These are phyloP conservation scores for Prunus salicina DNA, from an alignment of 306 rosid species.

Conservation along the genomic window DNA sequence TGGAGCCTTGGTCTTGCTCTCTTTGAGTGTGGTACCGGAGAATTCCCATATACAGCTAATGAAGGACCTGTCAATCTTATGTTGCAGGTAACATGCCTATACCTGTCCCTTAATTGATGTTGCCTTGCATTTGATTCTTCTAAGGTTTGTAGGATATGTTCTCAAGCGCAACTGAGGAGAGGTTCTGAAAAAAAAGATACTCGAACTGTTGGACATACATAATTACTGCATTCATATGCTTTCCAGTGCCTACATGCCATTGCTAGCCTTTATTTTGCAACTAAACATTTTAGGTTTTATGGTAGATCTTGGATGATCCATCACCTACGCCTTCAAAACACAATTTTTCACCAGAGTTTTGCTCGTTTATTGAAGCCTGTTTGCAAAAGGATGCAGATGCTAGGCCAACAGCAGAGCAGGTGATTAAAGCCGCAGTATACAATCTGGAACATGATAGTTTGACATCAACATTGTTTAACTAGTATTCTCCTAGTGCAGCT, in stretches of 20 bases:
- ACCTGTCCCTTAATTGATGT: slow-evolving; percentile 12
- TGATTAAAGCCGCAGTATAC: slow-evolving; percentile 23
- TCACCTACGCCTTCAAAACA: slow-evolving; percentile 85
- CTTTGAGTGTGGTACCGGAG: slow-evolving; percentile 96
- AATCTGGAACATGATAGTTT: slow-evolving; percentile 8
- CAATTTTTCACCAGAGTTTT: slow-evolving; percentile 83
- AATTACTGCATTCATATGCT: slow-evolving; percentile 5
- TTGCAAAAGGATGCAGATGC: slow-evolving; percentile 80
- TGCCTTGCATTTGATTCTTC: background rate
- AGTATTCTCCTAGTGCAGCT: slow-evolving; percentile 55
- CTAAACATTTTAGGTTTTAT: slow-evolving; percentile 23
- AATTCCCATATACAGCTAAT: slow-evolving; percentile 86
- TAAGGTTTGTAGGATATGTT: background rate
- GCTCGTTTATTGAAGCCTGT: slow-evolving; percentile 89
- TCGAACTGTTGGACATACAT: background rate
- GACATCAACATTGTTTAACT: slow-evolving; percentile 23
- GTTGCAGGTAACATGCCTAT: slow-evolving; percentile 69
- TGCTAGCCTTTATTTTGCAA: slow-evolving; percentile 3
- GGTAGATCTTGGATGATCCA: slow-evolving; percentile 92
- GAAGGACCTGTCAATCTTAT: slow-evolving; percentile 96
- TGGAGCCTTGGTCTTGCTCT: slow-evolving; percentile 99
- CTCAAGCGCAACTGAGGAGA: background rate
- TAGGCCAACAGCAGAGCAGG: slow-evolving; percentile 96
- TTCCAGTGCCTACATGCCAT: background rate
- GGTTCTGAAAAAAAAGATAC: background rate